Evolutionary conservation across 495 filamentous ascomycete genomes (phyloP).

Genomic region (Glonium stellatum): DNA sequence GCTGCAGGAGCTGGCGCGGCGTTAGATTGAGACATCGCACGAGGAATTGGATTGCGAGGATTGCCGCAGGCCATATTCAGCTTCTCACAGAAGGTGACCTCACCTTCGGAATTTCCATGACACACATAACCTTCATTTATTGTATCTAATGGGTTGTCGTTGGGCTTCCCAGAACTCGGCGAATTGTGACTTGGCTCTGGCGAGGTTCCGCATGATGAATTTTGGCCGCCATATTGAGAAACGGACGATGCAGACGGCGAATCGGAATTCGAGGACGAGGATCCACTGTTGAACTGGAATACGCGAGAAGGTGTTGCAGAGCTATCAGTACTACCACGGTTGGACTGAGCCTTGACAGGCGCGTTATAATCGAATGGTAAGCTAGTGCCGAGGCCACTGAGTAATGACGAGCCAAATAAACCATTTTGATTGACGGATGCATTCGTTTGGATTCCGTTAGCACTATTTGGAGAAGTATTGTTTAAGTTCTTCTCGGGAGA

Average conservation of each 20-base stretch:
- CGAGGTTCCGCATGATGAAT: conserved; percentile 83
- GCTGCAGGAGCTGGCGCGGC: conserved; percentile 28
- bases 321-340: conserved; percentile 30
- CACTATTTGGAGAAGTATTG: conserved; percentile 1
- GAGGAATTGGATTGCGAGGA: conserved; percentile 59
- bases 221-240: conserved; percentile 48
- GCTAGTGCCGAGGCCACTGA: conserved; percentile 37
- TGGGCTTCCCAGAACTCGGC: conserved; percentile 36
- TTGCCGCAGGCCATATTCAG: conserved; percentile 68
- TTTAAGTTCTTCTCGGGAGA: conserved; percentile 16
- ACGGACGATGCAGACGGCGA: conserved; percentile 52
- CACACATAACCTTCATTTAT: conserved; percentile 45
- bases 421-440: conserved; percentile 29
- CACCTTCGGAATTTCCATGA: conserved; percentile 46
- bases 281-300: conserved; percentile 37
- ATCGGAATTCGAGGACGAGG: conserved; percentile 42
- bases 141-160: conserved; percentile 48
- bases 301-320: conserved; percentile 24
- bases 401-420: conserved; percentile 44
- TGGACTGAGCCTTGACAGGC: not conserved
- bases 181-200: conserved; percentile 59
- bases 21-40: conserved; percentile 34
- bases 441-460: not conserved
- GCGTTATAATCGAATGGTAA: conserved; percentile 22
- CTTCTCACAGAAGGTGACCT: conserved; percentile 60